A percentile compares a stretch with the other conserved stretches of the same genome.
These are phyloP conservation scores for Silene uniflora DNA, from an alignment of 148 eudicot species.

Conservation along the genomic window DNA sequence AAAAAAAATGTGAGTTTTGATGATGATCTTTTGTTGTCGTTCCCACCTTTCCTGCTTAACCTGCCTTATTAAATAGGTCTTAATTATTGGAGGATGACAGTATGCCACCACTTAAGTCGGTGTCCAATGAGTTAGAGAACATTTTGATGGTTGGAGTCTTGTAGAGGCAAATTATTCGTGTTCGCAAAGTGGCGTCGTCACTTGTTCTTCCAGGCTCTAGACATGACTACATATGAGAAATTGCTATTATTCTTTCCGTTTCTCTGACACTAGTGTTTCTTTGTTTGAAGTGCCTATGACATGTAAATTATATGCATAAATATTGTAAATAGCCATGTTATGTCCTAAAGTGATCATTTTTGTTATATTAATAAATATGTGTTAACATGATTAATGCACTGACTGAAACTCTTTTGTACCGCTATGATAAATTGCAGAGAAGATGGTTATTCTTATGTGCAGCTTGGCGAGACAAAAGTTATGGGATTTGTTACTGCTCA, in stretches of 20 bases:
- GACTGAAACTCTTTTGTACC: not conserved
- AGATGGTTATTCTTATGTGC: constrained; percentile 91
- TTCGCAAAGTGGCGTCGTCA: not conserved
- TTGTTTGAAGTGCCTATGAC: not conserved
- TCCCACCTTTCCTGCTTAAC: too few relatives aligned
- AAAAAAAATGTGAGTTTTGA: too few relatives aligned
- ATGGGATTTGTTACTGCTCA: constrained; percentile 78
- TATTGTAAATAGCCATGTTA: not conserved
- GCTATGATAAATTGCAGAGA: constrained; percentile 39
- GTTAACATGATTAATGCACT: not conserved
- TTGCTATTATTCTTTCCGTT: not conserved
- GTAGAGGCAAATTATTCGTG: not conserved
- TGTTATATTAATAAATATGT: not conserved
- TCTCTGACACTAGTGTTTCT: not conserved
- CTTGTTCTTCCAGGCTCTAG: not conserved
- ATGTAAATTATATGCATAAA: not conserved
- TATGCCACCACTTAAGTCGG: not conserved
- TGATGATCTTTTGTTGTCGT: too few relatives aligned
- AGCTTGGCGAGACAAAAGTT: constrained; percentile 86
- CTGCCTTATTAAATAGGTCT: not conserved
- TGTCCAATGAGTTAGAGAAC: not conserved
- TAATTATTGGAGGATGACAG: not conserved
- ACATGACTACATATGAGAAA: not conserved
- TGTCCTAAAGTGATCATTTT: too few relatives aligned
- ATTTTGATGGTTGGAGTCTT: not conserved